phyloP scores from a whole-genome alignment of 2,329 filamentous ascomycete genomes.

The Tolypocladium tropicale region DNA sequence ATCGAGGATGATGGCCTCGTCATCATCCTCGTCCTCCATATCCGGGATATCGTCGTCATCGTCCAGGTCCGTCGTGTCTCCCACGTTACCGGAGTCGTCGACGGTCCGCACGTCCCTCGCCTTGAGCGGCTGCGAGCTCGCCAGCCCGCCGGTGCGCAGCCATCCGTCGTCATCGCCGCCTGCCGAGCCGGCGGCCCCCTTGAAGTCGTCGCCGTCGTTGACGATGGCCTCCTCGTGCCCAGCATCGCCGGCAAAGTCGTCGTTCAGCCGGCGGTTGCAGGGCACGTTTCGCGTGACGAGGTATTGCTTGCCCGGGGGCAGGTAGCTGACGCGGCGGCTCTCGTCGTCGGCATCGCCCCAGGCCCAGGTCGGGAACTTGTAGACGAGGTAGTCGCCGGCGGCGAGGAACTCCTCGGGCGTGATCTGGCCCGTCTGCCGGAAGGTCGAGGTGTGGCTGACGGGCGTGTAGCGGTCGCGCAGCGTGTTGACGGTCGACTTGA shows the following conservation, averaged over 20 bases:
- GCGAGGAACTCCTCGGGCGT: constrained; percentile 94
- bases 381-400: constrained; percentile 93
- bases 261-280: constrained; percentile 81
- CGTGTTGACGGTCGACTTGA: constrained; percentile 86
- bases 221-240: constrained; percentile 82
- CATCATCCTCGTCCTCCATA: constrained; percentile 97
- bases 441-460: constrained; percentile 82
- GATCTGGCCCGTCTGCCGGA: constrained; percentile 88
- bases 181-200: constrained; percentile 29
- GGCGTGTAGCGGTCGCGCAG: constrained; percentile 88
- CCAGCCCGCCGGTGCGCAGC: constrained; percentile 76
- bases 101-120: constrained; percentile 76
- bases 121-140: constrained; percentile 64
- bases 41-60: constrained; percentile 90
- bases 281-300: constrained; percentile 91
- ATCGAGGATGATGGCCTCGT: constrained; percentile 91
- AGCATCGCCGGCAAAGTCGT: constrained; percentile 84
- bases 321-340: constrained; percentile 65
- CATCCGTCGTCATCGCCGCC: constrained; percentile 75
- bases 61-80: constrained; percentile 58
- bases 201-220: constrained; percentile 61
- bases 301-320: constrained; percentile 88
- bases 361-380: constrained; percentile 98
- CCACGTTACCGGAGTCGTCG: constrained; percentile 80
- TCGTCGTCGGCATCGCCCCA: constrained; percentile 86